A percentile compares a stretch with the other conserved stretches of the same genome.
phyloP scores from a whole-genome alignment of 495 filamentous ascomycete genomes.

The Trypethelium eluteriae region DNA sequence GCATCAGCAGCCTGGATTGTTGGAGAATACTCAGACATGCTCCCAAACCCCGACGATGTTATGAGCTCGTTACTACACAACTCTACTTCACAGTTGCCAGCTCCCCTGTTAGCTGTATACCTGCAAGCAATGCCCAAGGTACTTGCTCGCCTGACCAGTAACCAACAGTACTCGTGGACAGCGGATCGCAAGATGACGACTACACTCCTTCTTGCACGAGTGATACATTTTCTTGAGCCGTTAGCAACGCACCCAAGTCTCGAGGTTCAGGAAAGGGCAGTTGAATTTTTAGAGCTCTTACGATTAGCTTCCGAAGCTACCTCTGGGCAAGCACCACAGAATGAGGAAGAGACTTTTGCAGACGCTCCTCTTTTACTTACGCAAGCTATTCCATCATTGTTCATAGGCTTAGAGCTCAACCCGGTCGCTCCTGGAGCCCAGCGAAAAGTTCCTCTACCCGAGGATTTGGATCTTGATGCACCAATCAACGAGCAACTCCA shows the following conservation, averaged over 20 bases:
- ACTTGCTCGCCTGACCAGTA: conserved; percentile 56
- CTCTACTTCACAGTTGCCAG: conserved; percentile 51
- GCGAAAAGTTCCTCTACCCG: conserved; percentile 73
- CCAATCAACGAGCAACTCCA: conserved; percentile 73
- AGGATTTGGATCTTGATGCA: conserved; percentile 62
- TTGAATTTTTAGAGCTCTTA: conserved; percentile 84
- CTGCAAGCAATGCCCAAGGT: conserved; percentile 85
- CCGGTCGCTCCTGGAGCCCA: conserved; percentile 80
- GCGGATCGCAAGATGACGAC: conserved; percentile 57
- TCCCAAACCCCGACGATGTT: conserved; percentile 57
- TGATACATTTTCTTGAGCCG: conserved; percentile 72
- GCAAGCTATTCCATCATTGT: conserved; percentile 79
- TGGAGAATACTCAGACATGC: conserved; percentile 71
- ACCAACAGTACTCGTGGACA: conserved; percentile 52
- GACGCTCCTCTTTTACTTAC: conserved; percentile 75
- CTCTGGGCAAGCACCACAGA: conserved; percentile 50
- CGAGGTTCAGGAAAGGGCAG: conserved; percentile 92
- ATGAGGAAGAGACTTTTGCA: conserved; percentile 42
- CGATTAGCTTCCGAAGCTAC: conserved; percentile 76
- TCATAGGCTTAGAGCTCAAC: conserved; percentile 77
- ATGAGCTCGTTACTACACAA: conserved; percentile 65
- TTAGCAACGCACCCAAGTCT: conserved; percentile 72
- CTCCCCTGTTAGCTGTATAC: conserved; percentile 61
- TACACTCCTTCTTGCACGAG: conserved; percentile 65
- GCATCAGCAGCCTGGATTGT: conserved; percentile 71